Base-by-base conservation (phyloP, 2,329 filamentous ascomycete species). In the Alternaria infectoria region DNA sequence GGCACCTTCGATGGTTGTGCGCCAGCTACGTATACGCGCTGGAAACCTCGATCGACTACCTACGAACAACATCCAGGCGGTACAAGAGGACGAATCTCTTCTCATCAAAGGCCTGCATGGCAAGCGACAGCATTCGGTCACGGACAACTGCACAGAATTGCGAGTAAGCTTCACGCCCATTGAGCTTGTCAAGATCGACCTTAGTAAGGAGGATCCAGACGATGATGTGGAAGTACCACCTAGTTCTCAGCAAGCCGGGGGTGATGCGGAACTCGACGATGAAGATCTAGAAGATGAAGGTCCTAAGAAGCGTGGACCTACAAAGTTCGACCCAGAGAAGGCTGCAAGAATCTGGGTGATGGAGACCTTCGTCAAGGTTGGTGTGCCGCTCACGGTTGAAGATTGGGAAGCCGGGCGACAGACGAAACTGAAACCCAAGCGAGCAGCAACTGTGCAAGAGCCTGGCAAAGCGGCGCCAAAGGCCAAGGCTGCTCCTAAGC, bases 81-180 rank as follows among this genome's bases (percentile, higher is more conserved):
- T 75, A 69, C 77, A 85, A 70, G 77, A 83, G 59, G 80, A 83
- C 49, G 85, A 89, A 76, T 73, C 83, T 60, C 75, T 80, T 6
- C 79, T 92, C 13, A 84, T 97, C 21, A 87, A 86, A 59, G 86
- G 85, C 1, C 89, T 97, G 9, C 89, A 89, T 57, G 89, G 86
- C 5, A 87, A 86, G 52, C 86, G 95, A 61, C 83, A 83, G 6
- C 93, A 96, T 78, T 86, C 88, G 46, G 90, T 87, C 56, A 94
- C 91, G 0, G 95, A 96, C 74, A 88, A 86, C 1, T 88, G 89
- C 5, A 85, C 89, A 2, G 95, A 98, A 76, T 78, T 97, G 10
- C 90, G 95, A 7, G 81, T 98, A 21, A 89, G 91, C 2, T 96
- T 91, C 74, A 83, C 90, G 5, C 96, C 96, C 0, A 85, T 88